These are phyloP conservation scores for Halophytophthora polymorphica DNA, from an alignment of 352 stramenopile species.

Conservation along the genomic window DNA sequence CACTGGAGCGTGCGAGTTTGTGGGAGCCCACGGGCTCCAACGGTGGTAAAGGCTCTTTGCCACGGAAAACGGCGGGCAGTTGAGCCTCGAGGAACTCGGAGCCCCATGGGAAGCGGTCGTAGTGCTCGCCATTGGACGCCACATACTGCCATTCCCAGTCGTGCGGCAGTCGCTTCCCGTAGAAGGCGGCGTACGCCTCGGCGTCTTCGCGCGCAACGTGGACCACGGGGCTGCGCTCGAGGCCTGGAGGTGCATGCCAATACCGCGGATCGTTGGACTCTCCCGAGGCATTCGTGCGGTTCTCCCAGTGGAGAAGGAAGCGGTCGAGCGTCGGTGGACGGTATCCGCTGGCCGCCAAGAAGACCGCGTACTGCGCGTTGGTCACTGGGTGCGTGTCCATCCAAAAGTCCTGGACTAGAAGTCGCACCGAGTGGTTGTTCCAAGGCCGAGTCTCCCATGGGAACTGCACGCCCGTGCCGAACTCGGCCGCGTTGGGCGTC, in stretches of 20 bases:
- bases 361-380: slow-evolving; percentile 63
- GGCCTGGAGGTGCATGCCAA: slow-evolving; percentile 44
- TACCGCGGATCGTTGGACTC: slow-evolving; percentile 6
- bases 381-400: slow-evolving; percentile 78
- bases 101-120: slow-evolving; percentile 64
- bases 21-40: slow-evolving; percentile 54
- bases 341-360: slow-evolving; percentile 59
- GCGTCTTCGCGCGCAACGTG: slow-evolving; percentile 75
- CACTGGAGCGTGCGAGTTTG: slow-evolving; percentile 34
- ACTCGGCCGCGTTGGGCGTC: slow-evolving; percentile 57
- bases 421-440: slow-evolving; percentile 65
- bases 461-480: slow-evolving; percentile 78
- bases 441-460: slow-evolving; percentile 77
- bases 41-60: slow-evolving; percentile 34
- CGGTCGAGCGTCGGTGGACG: slow-evolving; percentile 42
- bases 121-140: slow-evolving; percentile 60
- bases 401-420: slow-evolving; percentile 67
- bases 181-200: slow-evolving; percentile 57
- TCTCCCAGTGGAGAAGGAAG: slow-evolving; percentile 76
- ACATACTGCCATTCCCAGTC: slow-evolving; percentile 89
- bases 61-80: slow-evolving; percentile 20
- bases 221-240: slow-evolving; percentile 69
- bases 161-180: slow-evolving; percentile 72
- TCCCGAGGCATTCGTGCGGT: slow-evolving; percentile 21
- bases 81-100: slow-evolving; percentile 27